phyloP scores from a whole-genome alignment of 257 asterid genomes.

The Pogostemon cablin region DNA sequence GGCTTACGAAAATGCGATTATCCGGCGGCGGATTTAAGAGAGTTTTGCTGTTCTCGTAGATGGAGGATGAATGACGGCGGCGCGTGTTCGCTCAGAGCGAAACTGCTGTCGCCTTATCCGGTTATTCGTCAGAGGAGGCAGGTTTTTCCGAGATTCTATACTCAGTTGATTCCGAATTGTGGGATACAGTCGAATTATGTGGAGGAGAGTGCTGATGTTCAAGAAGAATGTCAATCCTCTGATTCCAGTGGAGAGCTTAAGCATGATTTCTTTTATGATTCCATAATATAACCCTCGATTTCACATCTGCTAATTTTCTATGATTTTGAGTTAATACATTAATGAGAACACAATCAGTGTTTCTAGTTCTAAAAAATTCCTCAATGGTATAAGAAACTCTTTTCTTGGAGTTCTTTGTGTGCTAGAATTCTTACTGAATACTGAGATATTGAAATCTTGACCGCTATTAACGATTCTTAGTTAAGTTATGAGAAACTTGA shows the following conservation, averaged over 20 bases:
- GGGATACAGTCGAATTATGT: slow-evolving; percentile 40
- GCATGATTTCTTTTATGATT: slow-evolving; percentile 36
- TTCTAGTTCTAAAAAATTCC: background rate
- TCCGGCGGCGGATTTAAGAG: slow-evolving; percentile 26
- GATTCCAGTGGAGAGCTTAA: slow-evolving; percentile 35
- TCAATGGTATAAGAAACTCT: background rate
- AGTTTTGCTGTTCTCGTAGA: slow-evolving; percentile 28
- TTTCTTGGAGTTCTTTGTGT: slow-evolving; percentile 4
- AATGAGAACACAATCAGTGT: background rate
- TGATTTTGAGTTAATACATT: background rate
- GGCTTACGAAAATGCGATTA: slow-evolving; percentile 37
- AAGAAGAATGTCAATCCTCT: slow-evolving; percentile 32
- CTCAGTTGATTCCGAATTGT: slow-evolving; percentile 43
- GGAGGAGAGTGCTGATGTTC: slow-evolving; percentile 33
- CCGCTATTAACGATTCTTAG: background rate
- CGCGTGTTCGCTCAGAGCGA: slow-evolving; percentile 35
- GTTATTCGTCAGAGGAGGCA: slow-evolving; percentile 41
- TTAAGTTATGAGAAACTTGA: background rate
- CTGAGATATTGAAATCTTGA: background rate
- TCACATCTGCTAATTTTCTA: background rate
- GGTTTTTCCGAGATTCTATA: slow-evolving; percentile 33
- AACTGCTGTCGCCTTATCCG: slow-evolving; percentile 36
- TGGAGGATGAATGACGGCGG: slow-evolving; percentile 34
- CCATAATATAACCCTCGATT: background rate
- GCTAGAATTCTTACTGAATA: background rate